A percentile compares a stretch with the other conserved stretches of the same genome.
phyloP scores from a whole-genome alignment of 2,329 filamentous ascomycete genomes.

The Calonectria ilicicola region DNA sequence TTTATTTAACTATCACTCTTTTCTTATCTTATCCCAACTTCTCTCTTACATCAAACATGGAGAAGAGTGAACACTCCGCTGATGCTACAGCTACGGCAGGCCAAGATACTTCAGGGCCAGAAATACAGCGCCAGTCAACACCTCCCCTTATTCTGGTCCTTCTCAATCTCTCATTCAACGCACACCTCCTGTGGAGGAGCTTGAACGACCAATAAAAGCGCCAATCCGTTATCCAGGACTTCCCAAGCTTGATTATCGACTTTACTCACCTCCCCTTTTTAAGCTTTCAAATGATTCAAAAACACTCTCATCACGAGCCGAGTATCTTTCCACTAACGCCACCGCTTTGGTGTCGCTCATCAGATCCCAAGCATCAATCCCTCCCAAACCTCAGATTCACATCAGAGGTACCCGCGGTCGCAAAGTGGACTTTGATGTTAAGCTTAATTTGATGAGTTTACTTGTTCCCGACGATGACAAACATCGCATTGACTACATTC shows the following conservation, averaged over 20 bases:
- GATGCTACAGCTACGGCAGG: background rate
- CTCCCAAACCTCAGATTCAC: constrained; percentile 66
- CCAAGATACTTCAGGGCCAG: background rate
- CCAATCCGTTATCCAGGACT: constrained; percentile 58
- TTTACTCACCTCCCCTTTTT: constrained; percentile 65
- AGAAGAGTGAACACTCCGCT: background rate
- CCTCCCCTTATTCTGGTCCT: constrained; percentile 41
- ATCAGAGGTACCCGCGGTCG: constrained; percentile 60
- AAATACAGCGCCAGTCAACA: constrained; percentile 14
- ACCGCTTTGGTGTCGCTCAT: constrained; percentile 60
- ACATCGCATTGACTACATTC: constrained; percentile 64
- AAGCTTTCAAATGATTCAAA: constrained; percentile 62
- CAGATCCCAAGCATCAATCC: constrained; percentile 61
- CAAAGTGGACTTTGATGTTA: constrained; percentile 64
- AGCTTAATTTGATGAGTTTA: constrained; percentile 66
- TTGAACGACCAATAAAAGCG: constrained; percentile 22
- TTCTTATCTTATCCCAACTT: too few relatives aligned
- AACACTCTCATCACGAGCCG: constrained; percentile 59
- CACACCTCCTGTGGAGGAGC: background rate
- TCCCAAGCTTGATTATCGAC: constrained; percentile 62
- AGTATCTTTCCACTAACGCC: constrained; percentile 61
- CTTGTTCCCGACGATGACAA: constrained; percentile 60
- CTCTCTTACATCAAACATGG: constrained; percentile 4
- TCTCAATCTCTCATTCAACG: constrained; percentile 18
- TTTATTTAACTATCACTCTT: background rate